Percentiles rank a stretch among this genome's conserved stretches.
Conservation (phyloP, 495 filamentous ascomycete genomes). For the Daldinia childiae region DNA sequence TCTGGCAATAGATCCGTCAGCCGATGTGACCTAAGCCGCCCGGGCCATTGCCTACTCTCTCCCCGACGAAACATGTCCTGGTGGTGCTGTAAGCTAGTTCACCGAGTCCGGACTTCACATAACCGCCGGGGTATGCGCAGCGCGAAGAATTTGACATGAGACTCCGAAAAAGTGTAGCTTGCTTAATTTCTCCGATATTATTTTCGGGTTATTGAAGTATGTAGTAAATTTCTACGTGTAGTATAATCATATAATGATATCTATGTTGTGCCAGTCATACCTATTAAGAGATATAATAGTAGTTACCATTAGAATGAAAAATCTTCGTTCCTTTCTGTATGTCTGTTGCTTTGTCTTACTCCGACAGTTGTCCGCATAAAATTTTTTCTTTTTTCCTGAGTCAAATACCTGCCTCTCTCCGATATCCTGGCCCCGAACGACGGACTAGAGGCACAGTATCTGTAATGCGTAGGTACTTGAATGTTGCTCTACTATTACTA, state of each 20-base stretch:
- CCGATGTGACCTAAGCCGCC: conserved; percentile 26
- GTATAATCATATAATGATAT: neutral
- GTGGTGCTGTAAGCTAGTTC: conserved; percentile 11
- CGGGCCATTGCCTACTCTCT: conserved; percentile 7
- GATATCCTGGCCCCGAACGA: conserved; percentile 17
- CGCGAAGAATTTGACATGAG: conserved; percentile 4
- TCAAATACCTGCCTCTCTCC: conserved; percentile 13
- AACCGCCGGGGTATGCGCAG: neutral
- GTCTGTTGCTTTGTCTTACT: conserved; percentile 11
- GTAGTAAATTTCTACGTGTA: neutral
- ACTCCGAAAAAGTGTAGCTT: neutral
- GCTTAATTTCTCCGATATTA: neutral
- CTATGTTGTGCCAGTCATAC: too few species aligned
- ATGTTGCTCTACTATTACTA: neutral
- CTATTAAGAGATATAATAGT: too few species aligned
- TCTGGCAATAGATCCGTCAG: conserved; percentile 24
- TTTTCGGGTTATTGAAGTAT: neutral
- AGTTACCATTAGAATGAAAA: too few species aligned
- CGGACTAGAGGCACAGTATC: conserved; percentile 17
- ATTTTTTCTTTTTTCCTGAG: neutral
- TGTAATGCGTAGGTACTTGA: conserved; percentile 18
- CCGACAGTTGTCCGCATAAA: neutral
- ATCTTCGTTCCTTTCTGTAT: too few species aligned
- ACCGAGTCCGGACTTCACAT: conserved; percentile 31
- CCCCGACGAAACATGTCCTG: conserved; percentile 7